phyloP scores from a whole-genome alignment of 2,329 filamentous ascomycete species.

The Cladosporium phlei region DNA sequence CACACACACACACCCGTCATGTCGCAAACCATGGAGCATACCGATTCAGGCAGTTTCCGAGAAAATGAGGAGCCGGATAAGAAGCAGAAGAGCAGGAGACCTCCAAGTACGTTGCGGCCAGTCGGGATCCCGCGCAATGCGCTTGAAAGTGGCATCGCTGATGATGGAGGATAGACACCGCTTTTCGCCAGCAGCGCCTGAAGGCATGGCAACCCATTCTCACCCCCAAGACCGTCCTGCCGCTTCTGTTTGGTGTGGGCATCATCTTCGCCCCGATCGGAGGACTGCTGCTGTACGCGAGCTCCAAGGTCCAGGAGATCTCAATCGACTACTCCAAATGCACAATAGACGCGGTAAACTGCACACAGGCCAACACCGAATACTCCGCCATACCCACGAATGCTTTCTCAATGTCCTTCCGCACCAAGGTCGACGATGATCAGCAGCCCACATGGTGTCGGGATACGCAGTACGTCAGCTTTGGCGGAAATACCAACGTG shows the following conservation, averaged over 20 bases:
- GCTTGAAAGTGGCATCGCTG: conserved; percentile 13
- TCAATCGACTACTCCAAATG: conserved; percentile 87
- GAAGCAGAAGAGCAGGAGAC: conserved; percentile 86
- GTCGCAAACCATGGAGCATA: conserved; percentile 44
- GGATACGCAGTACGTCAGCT: conserved; percentile 20
- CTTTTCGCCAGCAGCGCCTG: conserved; percentile 91
- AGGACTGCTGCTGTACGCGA: conserved; percentile 79
- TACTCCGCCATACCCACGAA: conserved; percentile 52
- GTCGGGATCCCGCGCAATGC: conserved; percentile 16
- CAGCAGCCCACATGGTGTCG: conserved; percentile 26
- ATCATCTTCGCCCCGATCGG: conserved; percentile 93
- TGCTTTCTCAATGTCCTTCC: conserved; percentile 67
- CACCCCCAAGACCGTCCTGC: conserved; percentile 87
- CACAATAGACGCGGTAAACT: conserved; percentile 49
- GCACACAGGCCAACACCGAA: conserved; percentile 17
- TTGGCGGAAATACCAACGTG: conserved; percentile 22
- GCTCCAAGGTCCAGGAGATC: conserved; percentile 80
- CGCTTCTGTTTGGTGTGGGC: conserved; percentile 84
- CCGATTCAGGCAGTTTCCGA: conserved; percentile 41
- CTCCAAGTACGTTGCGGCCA: conserved; percentile 64
- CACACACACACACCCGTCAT: conserved; percentile 26
- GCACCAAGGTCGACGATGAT: conserved; percentile 34
- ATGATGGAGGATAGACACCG: conserved; percentile 63
- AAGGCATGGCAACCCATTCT: conserved; percentile 99
- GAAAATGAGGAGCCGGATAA: conserved; percentile 50